Base-by-base conservation (phyloP, 2,329 filamentous ascomycete species). In the Phaeosphaeria sp. region DNA sequence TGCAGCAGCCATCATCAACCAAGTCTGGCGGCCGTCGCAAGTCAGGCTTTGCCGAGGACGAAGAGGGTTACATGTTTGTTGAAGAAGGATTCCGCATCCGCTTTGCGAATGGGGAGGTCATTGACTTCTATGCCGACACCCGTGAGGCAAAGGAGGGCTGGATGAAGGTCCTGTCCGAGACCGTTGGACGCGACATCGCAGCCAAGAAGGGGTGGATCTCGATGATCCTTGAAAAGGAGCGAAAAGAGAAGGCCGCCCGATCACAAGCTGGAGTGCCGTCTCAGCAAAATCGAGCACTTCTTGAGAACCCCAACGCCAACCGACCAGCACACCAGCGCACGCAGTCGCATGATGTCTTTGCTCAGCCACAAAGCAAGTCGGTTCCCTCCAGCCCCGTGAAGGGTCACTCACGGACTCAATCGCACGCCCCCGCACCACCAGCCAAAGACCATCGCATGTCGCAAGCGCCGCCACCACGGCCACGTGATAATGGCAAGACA, bases 21-120 rank as follows among this genome's bases (percentile, higher is more conserved):
- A 91, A 89, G 74, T 86, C 86, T 63, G 91, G 92, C 55, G 89
- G 88, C 67, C 90, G 95, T 44, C 90, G 95, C 55, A 93, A 96
- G 77, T 97, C 93, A 33, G 95, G 92, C 11, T 99, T 99, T 77
- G 93, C 94, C 1, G 95, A 98, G 78, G 95, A 99, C 65, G 95
- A 99, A 79, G 95, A 99, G 75, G 95, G 95, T 43, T 99, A 99
- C 82, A 97, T 97, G 91, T 99, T 99, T 76, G 94, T 99, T 52
- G 95, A 99, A 77, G 95, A 99, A 76, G 95, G 95, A 2, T 99
- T 99, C 89, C 92, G 95, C 42, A 96, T 99, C 75, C 92, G 94
- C 56, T 99, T 99, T 79, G 96, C 92, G 75, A 99, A 99, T 72
- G 95, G 95, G 60, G 95, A 99, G 80, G 89, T 97, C 63, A 99